These are phyloP conservation scores for Chenopodium formosanum DNA, from an alignment of 148 eudicot species.

Conservation along the genomic window DNA sequence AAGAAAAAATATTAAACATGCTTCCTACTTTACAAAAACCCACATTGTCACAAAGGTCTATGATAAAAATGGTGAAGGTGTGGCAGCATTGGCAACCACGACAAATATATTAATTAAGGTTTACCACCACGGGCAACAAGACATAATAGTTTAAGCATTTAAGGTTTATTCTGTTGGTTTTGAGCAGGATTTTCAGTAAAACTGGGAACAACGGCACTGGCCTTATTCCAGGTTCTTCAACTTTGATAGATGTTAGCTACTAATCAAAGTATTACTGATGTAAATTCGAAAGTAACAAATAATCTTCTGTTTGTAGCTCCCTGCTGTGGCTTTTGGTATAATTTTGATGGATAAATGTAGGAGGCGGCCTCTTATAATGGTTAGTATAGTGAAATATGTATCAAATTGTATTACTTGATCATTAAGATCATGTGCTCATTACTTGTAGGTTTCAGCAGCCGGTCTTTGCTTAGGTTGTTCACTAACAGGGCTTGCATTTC, in stretches of 20 bases:
- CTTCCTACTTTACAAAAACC: constrained; percentile 26
- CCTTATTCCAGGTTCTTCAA: constrained; percentile 27
- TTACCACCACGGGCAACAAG: constrained; percentile 14
- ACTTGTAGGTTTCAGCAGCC: constrained; percentile 32
- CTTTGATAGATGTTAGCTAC: not conserved
- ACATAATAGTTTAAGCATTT: not conserved
- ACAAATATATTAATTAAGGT: not conserved
- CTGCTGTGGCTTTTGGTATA: constrained; percentile 17
- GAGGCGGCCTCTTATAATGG: constrained; percentile 43
- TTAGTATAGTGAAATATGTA: constrained; percentile 15
- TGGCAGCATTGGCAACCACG: not conserved
- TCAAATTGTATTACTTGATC: not conserved
- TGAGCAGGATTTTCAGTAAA: constrained; percentile 31
- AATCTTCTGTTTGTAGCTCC: constrained; percentile 25
- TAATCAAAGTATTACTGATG: not conserved
- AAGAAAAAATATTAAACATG: not conserved
- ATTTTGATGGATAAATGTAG: constrained; percentile 32
- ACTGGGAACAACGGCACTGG: constrained; percentile 27
- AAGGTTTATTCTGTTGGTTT: not conserved
- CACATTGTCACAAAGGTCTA: not conserved
- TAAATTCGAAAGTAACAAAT: not conserved
- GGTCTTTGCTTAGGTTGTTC: constrained; percentile 34
- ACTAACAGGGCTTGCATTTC: constrained; percentile 33
- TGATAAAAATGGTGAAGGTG: not conserved
- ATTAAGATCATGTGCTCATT: not conserved